Evolutionary conservation across 2,329 filamentous ascomycete species (phyloP).

Genomic region (Dactylellina parvicollis): DNA sequence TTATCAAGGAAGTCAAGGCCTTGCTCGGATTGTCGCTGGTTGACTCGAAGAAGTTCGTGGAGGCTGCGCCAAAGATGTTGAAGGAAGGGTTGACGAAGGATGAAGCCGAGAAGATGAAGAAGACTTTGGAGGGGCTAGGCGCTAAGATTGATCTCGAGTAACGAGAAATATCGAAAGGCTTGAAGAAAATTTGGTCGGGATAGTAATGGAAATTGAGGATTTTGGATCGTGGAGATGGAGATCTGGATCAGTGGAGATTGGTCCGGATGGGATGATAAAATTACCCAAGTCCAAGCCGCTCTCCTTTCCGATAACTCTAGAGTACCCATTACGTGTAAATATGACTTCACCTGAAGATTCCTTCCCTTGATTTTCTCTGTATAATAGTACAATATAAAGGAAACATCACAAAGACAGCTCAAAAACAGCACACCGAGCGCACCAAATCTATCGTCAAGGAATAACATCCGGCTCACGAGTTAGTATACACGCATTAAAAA

Average conservation of each 20-base stretch:
- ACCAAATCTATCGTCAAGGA: background rate
- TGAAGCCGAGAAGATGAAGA: conserved; percentile 98
- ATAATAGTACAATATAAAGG: conserved; percentile 53
- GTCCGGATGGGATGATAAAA: background rate
- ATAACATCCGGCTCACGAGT: background rate
- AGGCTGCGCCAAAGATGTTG: conserved; percentile 97
- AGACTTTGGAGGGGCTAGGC: conserved; percentile 90
- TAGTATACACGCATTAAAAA: conserved; percentile 18
- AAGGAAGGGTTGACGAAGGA: conserved; percentile 99
- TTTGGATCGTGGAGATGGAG: conserved; percentile 3
- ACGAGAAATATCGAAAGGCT: conserved; percentile 54
- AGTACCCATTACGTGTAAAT: conserved; percentile 47
- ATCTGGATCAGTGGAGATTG: background rate
- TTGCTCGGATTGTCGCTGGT: conserved; percentile 94
- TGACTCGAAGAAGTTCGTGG: conserved; percentile 99
- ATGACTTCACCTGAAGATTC: conserved; percentile 24
- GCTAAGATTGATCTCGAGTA: conserved; percentile 93
- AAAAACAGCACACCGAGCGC: background rate
- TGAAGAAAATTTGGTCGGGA: background rate
- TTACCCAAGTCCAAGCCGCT: background rate
- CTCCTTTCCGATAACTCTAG: background rate
- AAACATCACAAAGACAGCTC: conserved; percentile 11
- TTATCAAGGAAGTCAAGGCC: conserved; percentile 99
- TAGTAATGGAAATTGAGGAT: background rate
- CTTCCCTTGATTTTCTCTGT: conserved; percentile 42